Base-by-base conservation (phyloP, 2,329 filamentous ascomycete species). In the Ophiostoma piceae region DNA sequence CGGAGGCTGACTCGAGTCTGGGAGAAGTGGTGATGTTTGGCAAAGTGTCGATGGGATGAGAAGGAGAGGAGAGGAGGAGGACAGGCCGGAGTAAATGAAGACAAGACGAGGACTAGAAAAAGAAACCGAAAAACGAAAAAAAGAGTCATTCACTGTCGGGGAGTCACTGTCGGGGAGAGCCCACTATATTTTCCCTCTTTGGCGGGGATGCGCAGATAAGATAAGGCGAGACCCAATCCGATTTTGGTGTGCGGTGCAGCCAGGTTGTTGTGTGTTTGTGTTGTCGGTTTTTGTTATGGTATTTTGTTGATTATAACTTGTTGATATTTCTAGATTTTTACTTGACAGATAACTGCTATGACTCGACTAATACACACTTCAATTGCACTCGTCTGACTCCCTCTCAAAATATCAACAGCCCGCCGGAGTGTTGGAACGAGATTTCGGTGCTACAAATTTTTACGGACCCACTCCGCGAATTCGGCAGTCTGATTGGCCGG, bases 191-290 rank as follows among this genome's bases (percentile, higher is more conserved):
- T 71, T 71, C 70, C 64, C 66, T 69, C 68, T 71, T 62, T 70
- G 68, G 68, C 68, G 71, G 72, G 68, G 69, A 69, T 39, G 67
- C 29, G 14, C 19, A 14, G 72, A 73, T 73, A 73, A 73, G 72
- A 73, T 73, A 73, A 71, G 68, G 32, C 60, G n/a, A 57, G 51
- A 57, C 51, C 51, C 51, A 57, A 57, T 57, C 22, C 51, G 51
- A 26, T 26, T 4, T 14, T 26, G 43, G 43, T 57, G 35, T 35
- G 35, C 8, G 51, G 4, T 16, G n/a, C 22, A 26, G n/a, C n/a
- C n/a, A n/a, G n/a, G 4, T 8, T 35, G 35, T 35, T 35, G 8
- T 26, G n/a, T 5, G n/a, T 57, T 22, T 26, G 51, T 12, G 16
- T 51, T 9, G 22, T 57, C 22, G n/a, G 2, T 57, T 12, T 22